Conservation (phyloP, 2,329 filamentous ascomycete species). For the Paracorniculantispora psalliotae region DNA sequence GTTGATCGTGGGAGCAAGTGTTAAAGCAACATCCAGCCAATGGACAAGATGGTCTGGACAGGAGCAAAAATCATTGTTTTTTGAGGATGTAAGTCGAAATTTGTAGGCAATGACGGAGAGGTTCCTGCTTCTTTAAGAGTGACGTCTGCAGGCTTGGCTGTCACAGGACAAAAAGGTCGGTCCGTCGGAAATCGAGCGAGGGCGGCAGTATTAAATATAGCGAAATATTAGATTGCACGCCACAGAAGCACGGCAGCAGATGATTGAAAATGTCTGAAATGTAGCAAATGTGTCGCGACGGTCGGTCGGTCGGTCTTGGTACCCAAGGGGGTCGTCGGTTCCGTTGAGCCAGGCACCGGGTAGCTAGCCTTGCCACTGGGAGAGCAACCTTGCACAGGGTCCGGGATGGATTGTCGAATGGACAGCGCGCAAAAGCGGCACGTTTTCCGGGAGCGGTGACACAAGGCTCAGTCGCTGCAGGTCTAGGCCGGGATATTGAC, state of each 20-base stretch:
- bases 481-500: constrained; percentile 1
- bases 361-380: background rate
- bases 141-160: background rate
- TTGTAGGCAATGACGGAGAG: background rate
- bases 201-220: background rate
- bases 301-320: background rate
- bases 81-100: background rate
- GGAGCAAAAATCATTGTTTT: constrained; percentile 13
- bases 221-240: background rate
- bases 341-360: background rate
- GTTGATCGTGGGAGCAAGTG: background rate
- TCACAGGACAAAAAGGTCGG: background rate
- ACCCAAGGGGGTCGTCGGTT: background rate
- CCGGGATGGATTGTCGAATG: constrained; percentile 5
- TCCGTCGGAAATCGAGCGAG: background rate
- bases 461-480: constrained; percentile 3
- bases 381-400: background rate
- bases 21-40: constrained; percentile 22
- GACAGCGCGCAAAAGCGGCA: constrained; percentile 2
- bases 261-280: background rate
- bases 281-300: background rate
- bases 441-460: constrained; percentile 5
- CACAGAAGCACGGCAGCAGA: background rate
- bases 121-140: background rate
- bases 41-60: constrained; percentile 16